Percentiles rank a stretch among this genome's conserved stretches.
These are phyloP conservation scores for Eimeria brunetti DNA, from an alignment of 169 alveolate genomes.

Conservation along the genomic window DNA sequence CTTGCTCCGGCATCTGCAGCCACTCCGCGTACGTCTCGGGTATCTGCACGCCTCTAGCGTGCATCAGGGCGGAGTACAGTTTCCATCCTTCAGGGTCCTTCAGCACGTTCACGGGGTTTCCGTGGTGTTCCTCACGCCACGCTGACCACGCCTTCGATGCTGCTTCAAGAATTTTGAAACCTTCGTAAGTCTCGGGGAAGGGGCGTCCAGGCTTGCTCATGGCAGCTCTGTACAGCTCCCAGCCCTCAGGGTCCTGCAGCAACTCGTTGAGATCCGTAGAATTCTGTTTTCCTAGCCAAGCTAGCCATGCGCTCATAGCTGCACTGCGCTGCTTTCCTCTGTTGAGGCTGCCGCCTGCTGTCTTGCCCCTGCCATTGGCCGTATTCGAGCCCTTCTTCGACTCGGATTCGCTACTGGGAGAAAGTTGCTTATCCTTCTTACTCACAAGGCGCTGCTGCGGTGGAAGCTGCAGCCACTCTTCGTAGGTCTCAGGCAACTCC, in stretches of 20 bases:
- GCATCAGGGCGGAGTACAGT: conserved; percentile 53
- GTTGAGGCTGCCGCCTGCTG: background rate
- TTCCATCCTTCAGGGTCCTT: conserved; percentile 66
- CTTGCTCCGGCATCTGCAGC: conserved; percentile 76
- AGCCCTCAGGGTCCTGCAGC: conserved; percentile 66
- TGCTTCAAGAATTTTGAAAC: conserved; percentile 48
- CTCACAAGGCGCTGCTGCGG: conserved; percentile 37
- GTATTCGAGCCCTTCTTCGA: background rate
- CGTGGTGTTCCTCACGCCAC: conserved; percentile 78
- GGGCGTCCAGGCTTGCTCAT: conserved; percentile 63
- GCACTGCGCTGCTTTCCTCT: conserved; percentile 54
- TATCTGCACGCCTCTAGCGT: conserved; percentile 42
- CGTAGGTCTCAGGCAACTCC: conserved; percentile 60
- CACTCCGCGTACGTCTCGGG: conserved; percentile 77
- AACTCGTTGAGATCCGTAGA: conserved; percentile 49
- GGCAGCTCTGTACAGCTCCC: conserved; percentile 74
- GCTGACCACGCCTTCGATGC: conserved; percentile 73
- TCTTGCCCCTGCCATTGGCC: background rate
- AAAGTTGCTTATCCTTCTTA: conserved; percentile 23
- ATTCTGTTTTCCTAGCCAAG: conserved; percentile 52
- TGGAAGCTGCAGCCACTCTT: conserved; percentile 72
- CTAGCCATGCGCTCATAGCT: conserved; percentile 73
- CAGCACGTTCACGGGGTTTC: conserved; percentile 52
- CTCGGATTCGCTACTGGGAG: conserved; percentile 26
- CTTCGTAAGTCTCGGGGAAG: conserved; percentile 71